phyloP scores from a whole-genome alignment of 2,329 filamentous ascomycete genomes.

The Juglanconis oblonga region DNA sequence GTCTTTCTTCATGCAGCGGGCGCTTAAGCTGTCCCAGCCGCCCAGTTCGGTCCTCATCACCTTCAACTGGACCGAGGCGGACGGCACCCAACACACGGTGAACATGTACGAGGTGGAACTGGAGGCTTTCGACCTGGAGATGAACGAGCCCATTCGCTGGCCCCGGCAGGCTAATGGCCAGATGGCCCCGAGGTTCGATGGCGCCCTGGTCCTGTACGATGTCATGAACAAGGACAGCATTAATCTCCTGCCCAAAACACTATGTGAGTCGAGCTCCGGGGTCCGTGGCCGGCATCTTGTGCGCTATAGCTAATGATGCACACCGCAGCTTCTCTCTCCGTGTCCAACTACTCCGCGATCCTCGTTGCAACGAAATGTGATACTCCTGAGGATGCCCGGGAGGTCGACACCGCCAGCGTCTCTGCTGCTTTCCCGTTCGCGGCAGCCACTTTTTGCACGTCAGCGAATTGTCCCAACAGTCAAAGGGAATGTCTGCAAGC shows the following conservation, averaged over 20 bases:
- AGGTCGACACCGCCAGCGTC: conserved; percentile 67
- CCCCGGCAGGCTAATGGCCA: conserved; percentile 67
- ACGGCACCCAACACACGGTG: conserved; percentile 55
- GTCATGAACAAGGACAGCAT: conserved; percentile 76
- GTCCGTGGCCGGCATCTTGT: background rate
- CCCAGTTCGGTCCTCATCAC: conserved; percentile 51
- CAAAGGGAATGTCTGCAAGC: conserved; percentile 73
- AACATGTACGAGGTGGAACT: conserved; percentile 65
- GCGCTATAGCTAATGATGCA: conserved; percentile 10
- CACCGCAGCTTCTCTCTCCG: conserved; percentile 65
- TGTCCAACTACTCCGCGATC: conserved; percentile 70
- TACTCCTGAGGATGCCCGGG: conserved; percentile 64
- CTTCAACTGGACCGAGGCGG: conserved; percentile 55
- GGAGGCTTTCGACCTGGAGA: conserved; percentile 61
- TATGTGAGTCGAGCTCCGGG: conserved; percentile 60
- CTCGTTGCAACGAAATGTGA: conserved; percentile 92
- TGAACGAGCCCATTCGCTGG: conserved; percentile 60
- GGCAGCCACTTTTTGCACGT: conserved; percentile 71
- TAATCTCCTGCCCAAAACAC: conserved; percentile 67
- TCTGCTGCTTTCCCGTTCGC: conserved; percentile 63
- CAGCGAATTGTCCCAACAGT: conserved; percentile 65
- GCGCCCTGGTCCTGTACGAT: conserved; percentile 83
- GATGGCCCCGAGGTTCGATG: conserved; percentile 74
- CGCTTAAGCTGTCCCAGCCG: conserved; percentile 52
- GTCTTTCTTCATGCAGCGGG: conserved; percentile 64